phyloP scores from a whole-genome alignment of 805 yeast genomes.

The Pichia paraexigua region DNA sequence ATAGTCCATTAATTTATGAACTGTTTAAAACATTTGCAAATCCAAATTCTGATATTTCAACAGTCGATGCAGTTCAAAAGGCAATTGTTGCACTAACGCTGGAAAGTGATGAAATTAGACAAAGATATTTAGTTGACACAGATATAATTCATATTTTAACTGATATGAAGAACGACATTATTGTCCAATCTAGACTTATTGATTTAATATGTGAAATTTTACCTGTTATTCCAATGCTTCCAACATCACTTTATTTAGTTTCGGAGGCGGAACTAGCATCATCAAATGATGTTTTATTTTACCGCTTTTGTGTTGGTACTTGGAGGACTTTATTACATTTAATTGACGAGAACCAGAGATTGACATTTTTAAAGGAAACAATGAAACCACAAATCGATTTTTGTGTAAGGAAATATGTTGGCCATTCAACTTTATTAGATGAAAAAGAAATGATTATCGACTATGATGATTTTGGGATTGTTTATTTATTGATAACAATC shows the following conservation, averaged over 20 bases:
- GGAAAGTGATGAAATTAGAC: slow-evolving; percentile 25
- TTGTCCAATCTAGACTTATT: slow-evolving; percentile 24
- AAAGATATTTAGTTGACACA: slow-evolving; percentile 21
- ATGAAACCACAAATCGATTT: slow-evolving; percentile 17
- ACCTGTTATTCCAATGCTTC: slow-evolving; percentile 19
- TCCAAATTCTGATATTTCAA: slow-evolving; percentile 14
- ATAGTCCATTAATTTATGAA: slow-evolving; percentile 6
- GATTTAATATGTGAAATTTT: slow-evolving; percentile 25
- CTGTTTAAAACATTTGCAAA: slow-evolving; percentile 20
- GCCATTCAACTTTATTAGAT: slow-evolving; percentile 8
- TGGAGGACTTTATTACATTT: slow-evolving; percentile 23
- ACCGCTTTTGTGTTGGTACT: slow-evolving; percentile 23
- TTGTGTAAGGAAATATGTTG: slow-evolving; percentile 20
- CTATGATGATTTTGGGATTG: slow-evolving; percentile 6
- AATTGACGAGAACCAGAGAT: not conserved
- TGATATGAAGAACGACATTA: slow-evolving; percentile 19
- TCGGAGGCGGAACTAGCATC: slow-evolving; percentile 15
- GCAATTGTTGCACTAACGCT: slow-evolving; percentile 17
- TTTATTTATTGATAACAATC: slow-evolving; percentile 3
- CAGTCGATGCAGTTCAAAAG: slow-evolving; percentile 18
- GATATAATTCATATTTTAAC: slow-evolving; percentile 18
- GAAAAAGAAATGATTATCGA: not conserved
- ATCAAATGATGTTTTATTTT: slow-evolving; percentile 26
- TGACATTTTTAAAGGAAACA: slow-evolving; percentile 10
- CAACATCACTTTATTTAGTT: slow-evolving; percentile 21